phyloP scores from a whole-genome alignment of 495 filamentous ascomycete species.

The Jackrogersella multiformis region DNA sequence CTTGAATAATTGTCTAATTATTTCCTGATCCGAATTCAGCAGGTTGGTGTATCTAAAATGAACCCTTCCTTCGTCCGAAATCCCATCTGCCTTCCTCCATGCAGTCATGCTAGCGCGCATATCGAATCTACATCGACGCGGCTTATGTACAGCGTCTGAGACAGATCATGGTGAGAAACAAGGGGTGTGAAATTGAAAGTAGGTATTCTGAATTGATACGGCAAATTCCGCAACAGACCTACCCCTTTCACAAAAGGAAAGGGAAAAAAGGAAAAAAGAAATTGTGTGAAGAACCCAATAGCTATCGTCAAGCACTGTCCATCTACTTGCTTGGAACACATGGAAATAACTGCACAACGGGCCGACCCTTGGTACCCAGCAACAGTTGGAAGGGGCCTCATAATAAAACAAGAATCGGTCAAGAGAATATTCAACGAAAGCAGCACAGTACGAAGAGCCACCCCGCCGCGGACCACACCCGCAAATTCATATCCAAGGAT shows the following conservation, averaged over 20 bases:
- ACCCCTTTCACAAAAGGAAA: constrained; percentile 17
- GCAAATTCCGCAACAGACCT: constrained; percentile 31
- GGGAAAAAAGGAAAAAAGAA: no score
- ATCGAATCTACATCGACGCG: constrained; percentile 17
- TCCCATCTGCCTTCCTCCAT: constrained; percentile 24
- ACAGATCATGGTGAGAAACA: constrained; percentile 26
- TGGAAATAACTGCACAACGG: constrained; percentile 35
- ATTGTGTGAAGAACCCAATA: constrained; percentile 11
- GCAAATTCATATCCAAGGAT: constrained; percentile 28
- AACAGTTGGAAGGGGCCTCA: constrained; percentile 4
- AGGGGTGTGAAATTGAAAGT: constrained; percentile 5
- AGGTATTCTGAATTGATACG: constrained; percentile 4
- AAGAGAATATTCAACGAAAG: constrained; percentile 25
- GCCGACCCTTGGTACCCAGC: constrained; percentile 29
- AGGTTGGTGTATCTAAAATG: constrained; percentile 26
- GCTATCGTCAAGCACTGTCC: constrained; percentile 16
- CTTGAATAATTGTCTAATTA: constrained; percentile 75
- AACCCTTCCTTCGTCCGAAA: constrained; percentile 24
- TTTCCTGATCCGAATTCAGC: constrained; percentile 44
- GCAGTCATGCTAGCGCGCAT: constrained; percentile 34
- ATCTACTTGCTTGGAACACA: constrained; percentile 1
- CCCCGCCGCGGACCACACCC: constrained; percentile 36
- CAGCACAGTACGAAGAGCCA: constrained; percentile 5
- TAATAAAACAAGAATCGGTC: constrained; percentile 32
- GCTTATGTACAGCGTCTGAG: constrained; percentile 21